Percentiles rank a stretch among this genome's conserved stretches.
Conservation (phyloP, 2,329 filamentous ascomycete species). For the Lasiodiplodia sp. region DNA sequence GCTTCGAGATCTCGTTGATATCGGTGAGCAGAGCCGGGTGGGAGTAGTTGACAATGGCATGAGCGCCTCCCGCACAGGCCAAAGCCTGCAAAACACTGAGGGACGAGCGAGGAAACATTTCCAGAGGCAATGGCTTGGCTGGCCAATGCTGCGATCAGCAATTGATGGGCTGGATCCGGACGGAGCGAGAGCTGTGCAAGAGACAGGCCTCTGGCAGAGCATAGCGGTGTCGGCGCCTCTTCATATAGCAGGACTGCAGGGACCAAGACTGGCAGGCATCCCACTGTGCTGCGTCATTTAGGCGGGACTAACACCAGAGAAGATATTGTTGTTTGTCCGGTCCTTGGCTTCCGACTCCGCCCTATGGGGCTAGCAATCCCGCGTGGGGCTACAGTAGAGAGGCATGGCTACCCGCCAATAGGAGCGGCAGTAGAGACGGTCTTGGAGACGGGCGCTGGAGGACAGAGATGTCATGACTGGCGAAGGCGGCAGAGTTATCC, state of each 20-base stretch:
- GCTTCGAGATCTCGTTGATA: slow-evolving; percentile 44
- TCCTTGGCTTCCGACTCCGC: slow-evolving; percentile 11
- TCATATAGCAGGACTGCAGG: slow-evolving; percentile 12
- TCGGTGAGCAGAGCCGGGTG: slow-evolving; percentile 40
- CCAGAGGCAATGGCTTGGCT: background rate
- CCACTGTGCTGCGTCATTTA: slow-evolving; percentile 18
- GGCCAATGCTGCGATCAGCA: background rate
- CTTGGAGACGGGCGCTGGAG: background rate
- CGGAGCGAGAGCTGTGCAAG: background rate
- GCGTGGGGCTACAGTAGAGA: background rate
- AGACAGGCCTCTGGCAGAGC: background rate
- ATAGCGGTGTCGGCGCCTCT: background rate
- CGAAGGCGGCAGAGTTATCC: slow-evolving; percentile 2
- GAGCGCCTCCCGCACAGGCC: slow-evolving; percentile 3
- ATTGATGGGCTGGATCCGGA: background rate
- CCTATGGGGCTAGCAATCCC: slow-evolving; percentile 6
- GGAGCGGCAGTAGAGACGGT: background rate
- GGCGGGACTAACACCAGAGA: background rate
- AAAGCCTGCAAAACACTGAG: slow-evolving; percentile 5
- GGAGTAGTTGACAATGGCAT: slow-evolving; percentile 5
- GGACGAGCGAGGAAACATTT: slow-evolving; percentile 8
- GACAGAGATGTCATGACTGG: background rate
- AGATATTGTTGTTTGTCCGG: slow-evolving; percentile 10
- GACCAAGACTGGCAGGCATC: slow-evolving; percentile 11
- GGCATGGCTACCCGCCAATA: background rate